Percentiles rank a stretch among this genome's conserved stretches.
phyloP scores from a whole-genome alignment of 768 basidiomycete genomes.

The Psilocybe azurescens region DNA sequence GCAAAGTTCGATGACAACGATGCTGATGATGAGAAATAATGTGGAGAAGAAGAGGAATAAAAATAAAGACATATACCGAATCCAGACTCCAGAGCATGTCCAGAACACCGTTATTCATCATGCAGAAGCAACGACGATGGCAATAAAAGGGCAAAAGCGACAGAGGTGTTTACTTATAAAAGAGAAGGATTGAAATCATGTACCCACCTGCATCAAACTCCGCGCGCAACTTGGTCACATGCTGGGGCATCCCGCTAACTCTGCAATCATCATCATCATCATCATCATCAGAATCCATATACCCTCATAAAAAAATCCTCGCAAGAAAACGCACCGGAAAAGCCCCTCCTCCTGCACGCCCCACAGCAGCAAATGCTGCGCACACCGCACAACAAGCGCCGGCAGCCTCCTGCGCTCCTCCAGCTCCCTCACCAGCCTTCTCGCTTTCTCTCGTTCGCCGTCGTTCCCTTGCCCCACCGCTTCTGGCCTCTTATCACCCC shows the following conservation, averaged over 20 bases:
- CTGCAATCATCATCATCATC: conserved; percentile 42
- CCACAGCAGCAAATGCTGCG: conserved; percentile 83
- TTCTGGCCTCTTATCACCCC: neutral
- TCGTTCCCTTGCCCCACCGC: neutral
- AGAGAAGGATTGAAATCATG: neutral
- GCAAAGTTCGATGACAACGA: neutral
- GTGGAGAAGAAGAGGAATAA: conserved; percentile 5
- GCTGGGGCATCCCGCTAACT: conserved; percentile 82
- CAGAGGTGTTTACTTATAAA: neutral
- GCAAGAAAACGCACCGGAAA: conserved; percentile 65
- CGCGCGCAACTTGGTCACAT: conserved; percentile 72
- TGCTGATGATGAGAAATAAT: neutral
- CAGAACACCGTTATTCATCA: neutral
- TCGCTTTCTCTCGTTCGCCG: conserved; percentile 23
- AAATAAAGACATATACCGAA: neutral
- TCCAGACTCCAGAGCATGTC: neutral
- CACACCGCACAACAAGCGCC: conserved; percentile 80
- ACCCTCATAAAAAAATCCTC: conserved; percentile 17
- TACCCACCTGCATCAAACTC: conserved; percentile 83
- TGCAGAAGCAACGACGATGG: neutral
- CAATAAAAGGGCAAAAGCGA: neutral
- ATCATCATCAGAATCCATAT: too few relatives aligned
- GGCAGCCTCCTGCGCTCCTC: conserved; percentile 61
- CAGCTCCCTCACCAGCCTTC: conserved; percentile 35
- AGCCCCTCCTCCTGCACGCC: conserved; percentile 87